Evolutionary conservation across 371 early-diverging fungal genomes (phyloP).

Genomic region (Mycotypha africana): DNA sequence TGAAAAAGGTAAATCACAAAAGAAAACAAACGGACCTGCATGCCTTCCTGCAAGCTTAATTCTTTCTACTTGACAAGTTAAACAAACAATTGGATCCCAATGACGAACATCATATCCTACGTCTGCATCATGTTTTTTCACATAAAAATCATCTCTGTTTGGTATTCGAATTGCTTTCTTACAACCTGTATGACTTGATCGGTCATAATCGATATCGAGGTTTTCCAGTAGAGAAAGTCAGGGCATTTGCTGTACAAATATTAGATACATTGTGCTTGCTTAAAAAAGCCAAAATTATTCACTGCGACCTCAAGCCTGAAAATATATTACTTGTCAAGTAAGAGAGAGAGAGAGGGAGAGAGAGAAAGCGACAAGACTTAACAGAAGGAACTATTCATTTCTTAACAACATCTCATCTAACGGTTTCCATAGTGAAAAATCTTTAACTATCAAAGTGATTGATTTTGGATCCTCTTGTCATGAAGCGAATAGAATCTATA

Average conservation of each 20-base stretch:
- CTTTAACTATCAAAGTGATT: slow-evolving; percentile 92
- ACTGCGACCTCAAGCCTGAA: slow-evolving; percentile 98
- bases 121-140: slow-evolving; percentile 86
- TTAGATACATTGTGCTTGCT: slow-evolving; percentile 84
- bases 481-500: slow-evolving; percentile 85
- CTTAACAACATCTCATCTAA: no score
- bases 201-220: slow-evolving; percentile 93
- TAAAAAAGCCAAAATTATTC: slow-evolving; percentile 86
- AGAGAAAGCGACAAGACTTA: no score
- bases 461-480: slow-evolving; percentile 98
- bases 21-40: background rate
- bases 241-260: slow-evolving; percentile 81
- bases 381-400: no score
- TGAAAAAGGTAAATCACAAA: slow-evolving; percentile 59
- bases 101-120: slow-evolving; percentile 80
- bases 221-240: slow-evolving; percentile 75
- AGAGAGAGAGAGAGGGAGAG: no score
- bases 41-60: no score
- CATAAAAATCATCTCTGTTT: slow-evolving; percentile 93
- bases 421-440: slow-evolving; percentile 59
- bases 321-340: slow-evolving; percentile 88
- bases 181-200: slow-evolving; percentile 94
- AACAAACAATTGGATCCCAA: slow-evolving; percentile 74
- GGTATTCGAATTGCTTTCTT: slow-evolving; percentile 90
- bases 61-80: slow-evolving; percentile 40